A percentile compares a stretch with the other conserved stretches of the same genome.
Evolutionary conservation across 2,329 filamentous ascomycete genomes (phyloP).

Genomic region (Talaromyces sp.): DNA sequence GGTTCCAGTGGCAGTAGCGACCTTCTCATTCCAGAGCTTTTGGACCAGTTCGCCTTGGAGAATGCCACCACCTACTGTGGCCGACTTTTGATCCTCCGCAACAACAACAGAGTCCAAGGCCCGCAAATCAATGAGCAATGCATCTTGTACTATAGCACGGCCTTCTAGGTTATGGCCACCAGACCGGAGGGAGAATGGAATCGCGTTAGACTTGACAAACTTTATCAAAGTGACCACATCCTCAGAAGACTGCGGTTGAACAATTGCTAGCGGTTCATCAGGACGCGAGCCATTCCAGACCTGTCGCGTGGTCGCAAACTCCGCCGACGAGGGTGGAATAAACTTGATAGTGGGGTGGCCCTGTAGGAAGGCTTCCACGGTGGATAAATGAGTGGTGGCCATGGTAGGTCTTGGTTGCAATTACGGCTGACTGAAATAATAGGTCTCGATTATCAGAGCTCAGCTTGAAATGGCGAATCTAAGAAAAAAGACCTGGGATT

Average conservation of each 20-base stretch:
- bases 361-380: constrained; percentile 8
- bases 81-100: constrained; percentile 7
- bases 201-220: background rate
- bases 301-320: constrained; percentile 1
- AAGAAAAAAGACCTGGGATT: too few relatives aligned
- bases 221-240: constrained; percentile 14
- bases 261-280: constrained; percentile 11
- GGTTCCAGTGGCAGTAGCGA: constrained; percentile 16
- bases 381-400: background rate
- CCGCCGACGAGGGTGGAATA: constrained; percentile 4
- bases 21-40: constrained; percentile 8
- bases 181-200: constrained; percentile 19
- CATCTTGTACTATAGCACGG: constrained; percentile 4
- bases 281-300: constrained; percentile 7
- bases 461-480: too few relatives aligned
- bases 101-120: constrained; percentile 11
- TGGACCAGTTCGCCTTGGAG: constrained; percentile 9
- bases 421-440: too few relatives aligned
- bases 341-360: constrained; percentile 11
- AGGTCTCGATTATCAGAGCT: too few relatives aligned
- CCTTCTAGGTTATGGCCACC: constrained; percentile 24
- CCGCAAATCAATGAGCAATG: constrained; percentile 20
- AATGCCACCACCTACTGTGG: constrained; percentile 16
- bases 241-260: constrained; percentile 10
- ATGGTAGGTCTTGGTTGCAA: background rate